Evolutionary conservation across 805 yeast genomes (phyloP).

Genomic region (Yarrowia deformans): DNA sequence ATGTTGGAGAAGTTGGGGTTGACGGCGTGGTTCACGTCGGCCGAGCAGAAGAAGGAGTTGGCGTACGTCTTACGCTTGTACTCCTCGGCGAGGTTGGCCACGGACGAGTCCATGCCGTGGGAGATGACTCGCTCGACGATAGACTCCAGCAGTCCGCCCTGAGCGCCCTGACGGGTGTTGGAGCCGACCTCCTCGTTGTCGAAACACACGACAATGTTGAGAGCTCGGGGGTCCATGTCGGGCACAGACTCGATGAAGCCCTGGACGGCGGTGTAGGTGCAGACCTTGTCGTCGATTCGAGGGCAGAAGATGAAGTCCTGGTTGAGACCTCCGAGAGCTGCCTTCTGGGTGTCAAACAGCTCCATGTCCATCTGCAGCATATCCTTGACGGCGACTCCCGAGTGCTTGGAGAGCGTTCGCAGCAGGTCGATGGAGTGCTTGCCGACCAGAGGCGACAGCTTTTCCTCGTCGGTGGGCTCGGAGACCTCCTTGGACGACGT

Average conservation of each 20-base stretch:
- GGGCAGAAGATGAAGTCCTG: conserved; percentile 80
- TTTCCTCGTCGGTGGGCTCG: conserved; percentile 65
- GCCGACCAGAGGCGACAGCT: conserved; percentile 66
- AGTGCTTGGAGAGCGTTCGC: conserved; percentile 68
- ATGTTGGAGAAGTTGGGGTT: conserved; percentile 73
- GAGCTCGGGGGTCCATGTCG: conserved; percentile 48
- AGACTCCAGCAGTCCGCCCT: conserved; percentile 72
- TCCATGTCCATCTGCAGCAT: conserved; percentile 76
- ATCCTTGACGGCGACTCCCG: conserved; percentile 64
- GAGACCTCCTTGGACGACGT: conserved; percentile 50
- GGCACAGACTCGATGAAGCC: conserved; percentile 61
- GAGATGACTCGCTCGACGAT: conserved; percentile 57
- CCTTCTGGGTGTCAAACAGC: conserved; percentile 79
- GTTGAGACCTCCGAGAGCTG: conserved; percentile 74
- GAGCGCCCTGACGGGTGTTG: conserved; percentile 77
- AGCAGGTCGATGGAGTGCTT: conserved; percentile 70
- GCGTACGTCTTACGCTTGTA: conserved; percentile 58
- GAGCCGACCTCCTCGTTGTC: conserved; percentile 88
- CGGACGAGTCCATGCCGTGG: conserved; percentile 45
- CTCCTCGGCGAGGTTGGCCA: conserved; percentile 46
- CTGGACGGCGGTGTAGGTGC: conserved; percentile 74
- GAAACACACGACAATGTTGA: conserved; percentile 66
- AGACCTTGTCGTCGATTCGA: conserved; percentile 81
- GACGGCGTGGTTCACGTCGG: conserved; percentile 80
- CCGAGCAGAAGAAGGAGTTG: conserved; percentile 76